Percentiles rank a stretch among this genome's conserved stretches.
These are phyloP conservation scores for Hymenoscyphus scutula DNA, from an alignment of 2,329 filamentous ascomycete genomes.

Conservation along the genomic window DNA sequence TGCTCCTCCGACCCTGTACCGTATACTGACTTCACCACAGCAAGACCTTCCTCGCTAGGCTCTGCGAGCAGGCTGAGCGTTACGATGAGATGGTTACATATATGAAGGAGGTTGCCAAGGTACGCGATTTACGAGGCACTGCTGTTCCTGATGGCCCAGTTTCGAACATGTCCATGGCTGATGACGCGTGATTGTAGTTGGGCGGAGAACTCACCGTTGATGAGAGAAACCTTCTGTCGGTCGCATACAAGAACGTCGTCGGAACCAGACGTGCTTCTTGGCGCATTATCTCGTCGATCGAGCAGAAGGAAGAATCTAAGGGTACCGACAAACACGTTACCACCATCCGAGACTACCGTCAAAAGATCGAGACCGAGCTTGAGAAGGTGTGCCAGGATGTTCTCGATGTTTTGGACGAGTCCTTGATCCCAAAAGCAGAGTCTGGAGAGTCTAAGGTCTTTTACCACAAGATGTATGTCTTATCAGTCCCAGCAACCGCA, in stretches of 20 bases:
- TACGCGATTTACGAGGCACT: conserved; percentile 41
- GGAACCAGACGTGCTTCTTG: conserved; percentile 97
- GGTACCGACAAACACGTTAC: conserved; percentile 91
- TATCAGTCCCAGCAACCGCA: conserved; percentile 17
- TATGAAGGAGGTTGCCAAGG: conserved; percentile 99
- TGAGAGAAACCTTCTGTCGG: conserved; percentile 97
- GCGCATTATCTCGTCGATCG: conserved; percentile 99
- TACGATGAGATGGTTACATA: conserved; percentile 99
- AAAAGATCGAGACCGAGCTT: conserved; percentile 97
- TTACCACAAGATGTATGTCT: conserved; percentile 97
- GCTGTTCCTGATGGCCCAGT: conserved; percentile 21
- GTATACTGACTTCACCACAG: conserved; percentile 47
- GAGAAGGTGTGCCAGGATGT: conserved; percentile 99
- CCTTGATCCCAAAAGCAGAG: conserved; percentile 92
- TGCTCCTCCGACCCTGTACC: conserved; percentile 13
- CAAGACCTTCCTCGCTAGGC: conserved; percentile 99
- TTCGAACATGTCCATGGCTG: conserved; percentile 19
- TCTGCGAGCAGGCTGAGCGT: conserved; percentile 99
- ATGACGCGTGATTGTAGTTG: conserved; percentile 43
- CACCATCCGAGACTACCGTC: conserved; percentile 94
- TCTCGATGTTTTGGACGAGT: conserved; percentile 88
- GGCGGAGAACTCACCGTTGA: conserved; percentile 83
- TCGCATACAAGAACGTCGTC: conserved; percentile 99
- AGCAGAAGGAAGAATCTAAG: conserved; percentile 99
- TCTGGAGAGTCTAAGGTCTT: conserved; percentile 99